A percentile compares a stretch with the other conserved stretches of the same genome.
phyloP scores from a whole-genome alignment of 2,329 filamentous ascomycete species.

The Colletotrichum abscissum region DNA sequence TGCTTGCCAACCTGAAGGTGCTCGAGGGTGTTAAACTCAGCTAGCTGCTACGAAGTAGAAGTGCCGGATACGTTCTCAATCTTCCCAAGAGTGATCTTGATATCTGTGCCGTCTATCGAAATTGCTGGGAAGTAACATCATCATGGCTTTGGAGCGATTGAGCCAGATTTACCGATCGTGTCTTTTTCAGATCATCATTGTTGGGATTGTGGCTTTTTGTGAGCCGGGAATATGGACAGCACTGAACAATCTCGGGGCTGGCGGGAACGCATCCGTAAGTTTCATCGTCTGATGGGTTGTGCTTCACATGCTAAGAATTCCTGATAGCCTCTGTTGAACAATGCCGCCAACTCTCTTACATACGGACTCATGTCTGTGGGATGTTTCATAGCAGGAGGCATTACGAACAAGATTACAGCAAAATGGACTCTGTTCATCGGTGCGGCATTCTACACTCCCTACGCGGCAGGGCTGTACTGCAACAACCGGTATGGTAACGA shows the following conservation, averaged over 20 bases:
- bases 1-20: not conserved
- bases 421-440: conserved; percentile 53
- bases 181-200: conserved; percentile 29
- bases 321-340: conserved; percentile 6
- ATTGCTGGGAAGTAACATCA: not conserved
- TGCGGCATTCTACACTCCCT: conserved; percentile 54
- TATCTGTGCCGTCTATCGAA: not conserved
- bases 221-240: conserved; percentile 40
- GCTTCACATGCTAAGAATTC: not conserved
- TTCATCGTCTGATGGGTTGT: too few species aligned
- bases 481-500: conserved; percentile 55
- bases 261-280: conserved; percentile 32
- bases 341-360: conserved; percentile 25
- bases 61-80: not conserved
- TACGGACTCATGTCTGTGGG: conserved; percentile 32
- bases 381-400: conserved; percentile 28
- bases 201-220: conserved; percentile 37
- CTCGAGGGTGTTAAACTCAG: not conserved
- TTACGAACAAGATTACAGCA: conserved; percentile 28
- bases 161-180: conserved; percentile 16
- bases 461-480: conserved; percentile 54
- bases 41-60: not conserved
- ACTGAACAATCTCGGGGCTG: conserved; percentile 39
- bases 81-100: not conserved
- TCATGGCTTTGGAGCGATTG: conserved; percentile 1